Evolutionary conservation across 2,329 filamentous ascomycete genomes (phyloP).

Genomic region (Arthrobotrys sphaeroides): DNA sequence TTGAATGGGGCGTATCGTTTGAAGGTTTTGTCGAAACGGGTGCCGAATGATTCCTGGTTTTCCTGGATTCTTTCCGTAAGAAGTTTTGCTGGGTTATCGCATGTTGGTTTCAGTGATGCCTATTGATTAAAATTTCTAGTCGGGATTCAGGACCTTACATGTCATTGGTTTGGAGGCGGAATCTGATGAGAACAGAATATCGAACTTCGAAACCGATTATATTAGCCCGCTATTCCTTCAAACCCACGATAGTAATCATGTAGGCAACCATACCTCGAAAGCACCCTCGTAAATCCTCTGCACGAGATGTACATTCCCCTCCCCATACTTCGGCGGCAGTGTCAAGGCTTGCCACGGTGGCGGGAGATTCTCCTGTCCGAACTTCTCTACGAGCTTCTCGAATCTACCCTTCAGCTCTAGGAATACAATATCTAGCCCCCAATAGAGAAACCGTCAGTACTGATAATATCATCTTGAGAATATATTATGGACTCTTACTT

Average conservation of each 20-base stretch:
- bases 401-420: slow-evolving; percentile 72
- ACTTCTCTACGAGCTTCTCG: slow-evolving; percentile 69
- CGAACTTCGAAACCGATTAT: slow-evolving; percentile 69
- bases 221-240: slow-evolving; percentile 6
- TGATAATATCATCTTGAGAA: too few relatives aligned
- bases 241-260: not conserved
- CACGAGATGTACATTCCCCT: slow-evolving; percentile 80
- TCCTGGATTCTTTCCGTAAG: slow-evolving; percentile 75
- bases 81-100: slow-evolving; percentile 64
- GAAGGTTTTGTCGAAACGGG: slow-evolving; percentile 78
- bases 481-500: slow-evolving; percentile 63
- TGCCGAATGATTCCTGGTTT: slow-evolving; percentile 74
- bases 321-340: slow-evolving; percentile 73
- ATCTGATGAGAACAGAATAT: slow-evolving; percentile 85
- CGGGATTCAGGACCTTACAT: slow-evolving; percentile 60
- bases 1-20: slow-evolving; percentile 79
- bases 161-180: slow-evolving; percentile 69
- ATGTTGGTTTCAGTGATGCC: slow-evolving; percentile 54
- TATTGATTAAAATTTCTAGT: not conserved
- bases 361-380: slow-evolving; percentile 73
- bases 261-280: slow-evolving; percentile 70
- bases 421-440: slow-evolving; percentile 68
- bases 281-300: slow-evolving; percentile 90
- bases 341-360: slow-evolving; percentile 88
- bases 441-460: too few relatives aligned